Evolutionary conservation across 2,329 filamentous ascomycete species (phyloP).

Genomic region (Aspergillus phoenicis): DNA sequence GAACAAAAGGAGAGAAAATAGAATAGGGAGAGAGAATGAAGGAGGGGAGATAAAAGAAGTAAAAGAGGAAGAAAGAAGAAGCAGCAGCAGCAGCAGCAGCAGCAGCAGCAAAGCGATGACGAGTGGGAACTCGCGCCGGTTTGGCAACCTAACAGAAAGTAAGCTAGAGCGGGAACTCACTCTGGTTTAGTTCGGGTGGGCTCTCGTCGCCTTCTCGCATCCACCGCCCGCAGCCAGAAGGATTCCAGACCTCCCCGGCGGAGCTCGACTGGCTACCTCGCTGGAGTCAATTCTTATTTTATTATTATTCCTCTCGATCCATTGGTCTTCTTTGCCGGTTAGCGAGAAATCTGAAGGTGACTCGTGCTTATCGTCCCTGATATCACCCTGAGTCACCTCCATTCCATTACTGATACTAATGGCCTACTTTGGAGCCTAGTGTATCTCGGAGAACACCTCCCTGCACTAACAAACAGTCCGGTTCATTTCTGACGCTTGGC

Average conservation of each 20-base stretch:
- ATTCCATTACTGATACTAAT: not conserved
- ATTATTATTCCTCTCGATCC: no score
- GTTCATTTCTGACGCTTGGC: not conserved
- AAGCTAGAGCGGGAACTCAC: not conserved
- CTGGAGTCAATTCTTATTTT: not conserved
- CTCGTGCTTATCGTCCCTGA: slow-evolving; percentile 2
- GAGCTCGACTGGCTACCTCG: not conserved
- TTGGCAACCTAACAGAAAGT: not conserved
- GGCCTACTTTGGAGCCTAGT: no score
- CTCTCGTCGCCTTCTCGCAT: not conserved
- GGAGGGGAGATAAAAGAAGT: not conserved
- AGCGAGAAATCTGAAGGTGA: not conserved
- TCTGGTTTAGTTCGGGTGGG: not conserved
- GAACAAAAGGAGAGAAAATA: not conserved
- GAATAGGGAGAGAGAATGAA: not conserved
- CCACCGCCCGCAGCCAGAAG: slow-evolving; percentile 5
- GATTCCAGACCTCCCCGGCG: slow-evolving; percentile 6
- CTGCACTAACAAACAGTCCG: not conserved
- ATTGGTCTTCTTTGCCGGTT: no score
- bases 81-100: not conserved
- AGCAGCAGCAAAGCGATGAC: slow-evolving; percentile 4
- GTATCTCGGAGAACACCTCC: not conserved
- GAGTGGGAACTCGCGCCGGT: not conserved
- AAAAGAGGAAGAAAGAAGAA: not conserved
- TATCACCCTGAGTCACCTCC: not conserved